phyloP scores from a whole-genome alignment of 1,284 basidiomycete genomes.

The Pascua guehoae region DNA sequence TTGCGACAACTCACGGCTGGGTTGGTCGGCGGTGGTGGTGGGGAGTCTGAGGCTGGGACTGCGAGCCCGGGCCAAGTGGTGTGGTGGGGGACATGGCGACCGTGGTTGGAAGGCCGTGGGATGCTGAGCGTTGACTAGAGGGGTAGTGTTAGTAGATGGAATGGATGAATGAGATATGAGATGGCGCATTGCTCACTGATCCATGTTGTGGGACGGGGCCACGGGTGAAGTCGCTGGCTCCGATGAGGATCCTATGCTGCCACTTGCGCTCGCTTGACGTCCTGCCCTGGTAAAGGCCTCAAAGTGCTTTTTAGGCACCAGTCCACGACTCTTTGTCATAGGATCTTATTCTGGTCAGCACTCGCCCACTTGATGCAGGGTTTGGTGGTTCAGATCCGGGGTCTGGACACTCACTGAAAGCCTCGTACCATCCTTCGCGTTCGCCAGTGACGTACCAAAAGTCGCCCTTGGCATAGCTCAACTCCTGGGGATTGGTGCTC shows the following conservation, averaged over 20 bases:
- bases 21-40: conserved; percentile 7
- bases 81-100: conserved; percentile 5
- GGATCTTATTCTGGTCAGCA: no score
- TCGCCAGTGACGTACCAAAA: conserved; percentile 94
- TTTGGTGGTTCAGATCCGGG: no score
- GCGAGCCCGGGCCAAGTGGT: not conserved
- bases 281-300: conserved; percentile 80
- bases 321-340: conserved; percentile 57
- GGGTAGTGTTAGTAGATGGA: no score
- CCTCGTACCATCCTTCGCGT: conserved; percentile 68
- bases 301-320: conserved; percentile 80
- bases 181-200: not conserved
- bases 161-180: not conserved
- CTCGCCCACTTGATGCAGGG: no score
- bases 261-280: conserved; percentile 4
- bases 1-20: conserved; percentile 21
- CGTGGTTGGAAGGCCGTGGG: not conserved
- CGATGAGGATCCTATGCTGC: no score
- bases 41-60: no score
- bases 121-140: not conserved
- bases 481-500: conserved; percentile 74
- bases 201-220: not conserved
- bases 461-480: conserved; percentile 90
- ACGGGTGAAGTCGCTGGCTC: no score
- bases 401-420: conserved; percentile 57